Percentiles rank a stretch among this genome's conserved stretches.
Conservation (phyloP, 306 rosid species). For the Lathyrus oleraceus region DNA sequence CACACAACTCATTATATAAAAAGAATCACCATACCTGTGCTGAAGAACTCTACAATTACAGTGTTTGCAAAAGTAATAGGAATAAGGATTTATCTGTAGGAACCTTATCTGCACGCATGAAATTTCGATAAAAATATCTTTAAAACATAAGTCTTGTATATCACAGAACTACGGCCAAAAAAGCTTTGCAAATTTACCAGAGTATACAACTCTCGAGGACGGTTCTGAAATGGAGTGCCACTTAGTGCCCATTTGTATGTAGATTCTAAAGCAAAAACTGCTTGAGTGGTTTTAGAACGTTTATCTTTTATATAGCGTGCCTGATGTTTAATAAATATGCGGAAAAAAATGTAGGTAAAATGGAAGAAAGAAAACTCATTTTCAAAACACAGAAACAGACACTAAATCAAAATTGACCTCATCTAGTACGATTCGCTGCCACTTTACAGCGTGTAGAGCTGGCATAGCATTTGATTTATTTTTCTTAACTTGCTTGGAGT, state of each 20-base stretch:
- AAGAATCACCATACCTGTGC: slow-evolving; percentile 59
- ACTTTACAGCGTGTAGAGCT: slow-evolving; percentile 64
- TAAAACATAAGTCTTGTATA: too few relatives aligned
- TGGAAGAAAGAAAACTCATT: too few relatives aligned
- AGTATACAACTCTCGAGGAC: slow-evolving; percentile 80
- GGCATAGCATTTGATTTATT: slow-evolving; percentile 48
- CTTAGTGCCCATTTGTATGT: slow-evolving; percentile 89
- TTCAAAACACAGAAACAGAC: too few relatives aligned
- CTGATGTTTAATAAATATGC: slow-evolving; percentile 33
- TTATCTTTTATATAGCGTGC: slow-evolving; percentile 79
- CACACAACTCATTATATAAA: not conserved
- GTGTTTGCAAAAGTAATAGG: slow-evolving; percentile 80
- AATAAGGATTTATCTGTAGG: slow-evolving; percentile 76
- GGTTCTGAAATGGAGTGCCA: slow-evolving; percentile 91
- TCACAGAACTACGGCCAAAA: too few relatives aligned
- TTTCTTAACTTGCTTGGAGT: slow-evolving; percentile 75
- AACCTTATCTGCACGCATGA: slow-evolving; percentile 67
- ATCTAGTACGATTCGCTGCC: slow-evolving; percentile 86
- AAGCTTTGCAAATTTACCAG: slow-evolving; percentile 49
- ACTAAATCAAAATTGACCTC: slow-evolving; percentile 57
- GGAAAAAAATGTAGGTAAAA: too few relatives aligned
- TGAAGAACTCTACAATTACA: slow-evolving; percentile 89
- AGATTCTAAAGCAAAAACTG: slow-evolving; percentile 80
- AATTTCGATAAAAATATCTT: not conserved
- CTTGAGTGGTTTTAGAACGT: slow-evolving; percentile 72